These are phyloP conservation scores for Ashbya aceris DNA, from an alignment of 1,139 yeast genomes.

Conservation along the genomic window DNA sequence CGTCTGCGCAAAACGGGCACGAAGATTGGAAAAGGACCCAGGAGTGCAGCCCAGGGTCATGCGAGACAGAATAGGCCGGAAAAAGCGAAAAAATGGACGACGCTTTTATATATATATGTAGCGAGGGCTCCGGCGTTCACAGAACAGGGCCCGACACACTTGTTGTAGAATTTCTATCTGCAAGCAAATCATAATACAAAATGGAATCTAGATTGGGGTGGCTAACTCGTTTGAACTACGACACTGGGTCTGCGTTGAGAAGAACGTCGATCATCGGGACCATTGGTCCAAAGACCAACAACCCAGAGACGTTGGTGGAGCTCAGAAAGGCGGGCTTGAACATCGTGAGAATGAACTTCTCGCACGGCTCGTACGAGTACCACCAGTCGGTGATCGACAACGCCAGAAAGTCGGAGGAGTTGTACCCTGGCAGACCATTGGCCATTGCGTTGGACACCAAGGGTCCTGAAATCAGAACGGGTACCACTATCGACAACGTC, in stretches of 20 bases:
- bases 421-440: slow-evolving; percentile 89
- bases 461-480: slow-evolving; percentile 99
- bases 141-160: too few relatives aligned
- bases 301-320: slow-evolving; percentile 72
- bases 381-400: slow-evolving; percentile 95
- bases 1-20: too few relatives aligned
- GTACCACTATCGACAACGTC: slow-evolving; percentile 69
- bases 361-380: slow-evolving; percentile 95
- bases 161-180: too few relatives aligned
- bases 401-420: slow-evolving; percentile 85
- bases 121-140: too few relatives aligned
- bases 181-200: slow-evolving; percentile 3
- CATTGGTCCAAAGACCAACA: slow-evolving; percentile 95
- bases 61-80: too few relatives aligned
- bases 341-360: slow-evolving; percentile 97
- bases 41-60: too few relatives aligned
- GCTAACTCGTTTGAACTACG: slow-evolving; percentile 76
- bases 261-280: slow-evolving; percentile 97
- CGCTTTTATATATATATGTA: too few relatives aligned
- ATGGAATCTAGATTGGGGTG: slow-evolving; percentile 46
- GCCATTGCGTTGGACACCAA: slow-evolving; percentile 98
- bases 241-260: slow-evolving; percentile 76
- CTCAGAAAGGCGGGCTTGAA: slow-evolving; percentile 95
- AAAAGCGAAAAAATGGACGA: too few relatives aligned
- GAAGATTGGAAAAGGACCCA: too few relatives aligned